phyloP scores from a whole-genome alignment of 192 early-diverging fungal species.

The Haplosporangium gracile region DNA sequence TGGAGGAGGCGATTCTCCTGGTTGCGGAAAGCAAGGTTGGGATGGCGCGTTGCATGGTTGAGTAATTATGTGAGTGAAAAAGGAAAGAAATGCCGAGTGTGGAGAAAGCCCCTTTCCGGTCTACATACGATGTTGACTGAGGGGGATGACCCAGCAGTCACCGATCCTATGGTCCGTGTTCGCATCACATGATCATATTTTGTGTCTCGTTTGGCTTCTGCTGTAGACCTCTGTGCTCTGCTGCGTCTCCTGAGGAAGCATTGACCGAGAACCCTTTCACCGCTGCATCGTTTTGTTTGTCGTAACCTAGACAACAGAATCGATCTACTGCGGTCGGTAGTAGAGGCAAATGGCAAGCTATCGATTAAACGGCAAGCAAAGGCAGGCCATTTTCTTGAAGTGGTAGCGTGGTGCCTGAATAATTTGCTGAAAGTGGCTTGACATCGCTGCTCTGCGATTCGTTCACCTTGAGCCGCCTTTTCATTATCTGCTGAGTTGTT shows the following conservation, averaged over 20 bases:
- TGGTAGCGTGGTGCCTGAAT: background rate
- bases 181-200: background rate
- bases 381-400: background rate
- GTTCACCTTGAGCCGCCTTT: too few species aligned
- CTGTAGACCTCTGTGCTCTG: background rate
- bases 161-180: background rate
- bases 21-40: conserved; percentile 3
- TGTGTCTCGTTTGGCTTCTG: background rate
- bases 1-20: conserved; percentile 5
- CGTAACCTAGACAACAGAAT: too few species aligned
- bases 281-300: too few species aligned
- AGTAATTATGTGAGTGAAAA: background rate
- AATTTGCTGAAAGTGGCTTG: background rate
- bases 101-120: background rate
- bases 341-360: too few species aligned
- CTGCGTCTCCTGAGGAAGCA: background rate
- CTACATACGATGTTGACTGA: background rate
- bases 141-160: background rate
- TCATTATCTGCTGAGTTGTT: background rate
- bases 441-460: background rate
- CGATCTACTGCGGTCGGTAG: too few species aligned
- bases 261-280: background rate
- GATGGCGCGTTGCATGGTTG: conserved; percentile 38
- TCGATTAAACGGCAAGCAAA: too few species aligned
- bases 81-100: background rate